A percentile compares a stretch with the other conserved stretches of the same genome.
Evolutionary conservation across 78 protist genomes (phyloP).

Genomic region (slime mould (Dictyostelium discoideum)): DNA sequence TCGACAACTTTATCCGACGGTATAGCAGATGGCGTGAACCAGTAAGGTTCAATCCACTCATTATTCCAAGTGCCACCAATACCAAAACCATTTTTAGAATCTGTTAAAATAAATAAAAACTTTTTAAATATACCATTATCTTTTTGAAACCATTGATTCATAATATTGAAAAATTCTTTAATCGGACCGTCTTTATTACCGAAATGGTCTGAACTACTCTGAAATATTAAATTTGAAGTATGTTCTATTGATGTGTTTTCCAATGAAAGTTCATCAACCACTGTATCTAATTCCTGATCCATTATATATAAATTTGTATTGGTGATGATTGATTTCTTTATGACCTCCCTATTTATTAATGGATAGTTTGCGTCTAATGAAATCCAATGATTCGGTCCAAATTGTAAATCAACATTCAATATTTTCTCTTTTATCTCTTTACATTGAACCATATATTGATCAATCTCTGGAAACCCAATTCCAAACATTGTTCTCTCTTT

Average conservation of each 20-base stretch:
- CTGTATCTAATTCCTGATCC: slow-evolving; percentile 26
- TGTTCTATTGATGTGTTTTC: neutral
- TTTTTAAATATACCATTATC: neutral
- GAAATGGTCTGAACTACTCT: slow-evolving; percentile 18
- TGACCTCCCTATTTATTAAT: neutral
- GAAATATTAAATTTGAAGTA: neutral
- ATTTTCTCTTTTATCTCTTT: neutral
- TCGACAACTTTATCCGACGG: neutral
- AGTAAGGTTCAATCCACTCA: neutral
- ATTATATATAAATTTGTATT: slow-evolving; percentile 29
- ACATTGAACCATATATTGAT: neutral
- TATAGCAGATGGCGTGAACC: neutral
- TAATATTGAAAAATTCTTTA: neutral
- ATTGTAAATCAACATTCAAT: neutral
- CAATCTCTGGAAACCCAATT: slow-evolving; percentile 1
- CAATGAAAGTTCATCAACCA: neutral
- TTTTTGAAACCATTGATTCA: slow-evolving; percentile 10
- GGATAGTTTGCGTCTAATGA: slow-evolving; percentile 51
- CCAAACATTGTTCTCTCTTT: slow-evolving; percentile 76
- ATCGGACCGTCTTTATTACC: neutral
- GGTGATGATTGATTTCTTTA: neutral
- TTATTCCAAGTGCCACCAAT: slow-evolving; percentile 14
- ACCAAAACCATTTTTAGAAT: slow-evolving; percentile 54
- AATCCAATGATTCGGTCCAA: slow-evolving; percentile 20
- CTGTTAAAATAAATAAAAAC: slow-evolving; percentile 37